Percentiles rank a stretch among this genome's conserved stretches.
phyloP scores from a whole-genome alignment of 805 yeast species.

The Metschnikowia drakensbergensis region DNA sequence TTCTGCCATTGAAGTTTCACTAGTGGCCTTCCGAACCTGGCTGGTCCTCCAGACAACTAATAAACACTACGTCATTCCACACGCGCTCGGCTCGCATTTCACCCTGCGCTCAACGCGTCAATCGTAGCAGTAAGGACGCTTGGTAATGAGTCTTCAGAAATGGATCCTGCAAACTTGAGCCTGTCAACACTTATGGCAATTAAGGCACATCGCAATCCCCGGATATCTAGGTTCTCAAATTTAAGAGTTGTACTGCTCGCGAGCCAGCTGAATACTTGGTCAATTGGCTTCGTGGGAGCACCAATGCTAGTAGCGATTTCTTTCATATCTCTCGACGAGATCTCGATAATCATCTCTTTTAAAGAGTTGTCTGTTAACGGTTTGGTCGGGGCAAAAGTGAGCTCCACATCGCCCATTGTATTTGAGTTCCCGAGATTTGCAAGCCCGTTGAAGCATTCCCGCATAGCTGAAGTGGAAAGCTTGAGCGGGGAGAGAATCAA shows the following conservation, averaged over 20 bases:
- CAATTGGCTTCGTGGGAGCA: conserved; percentile 4
- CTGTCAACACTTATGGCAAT: conserved; percentile 2
- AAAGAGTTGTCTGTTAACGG: conserved; percentile 11
- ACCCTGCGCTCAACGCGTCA: not conserved
- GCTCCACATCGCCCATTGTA: conserved; percentile 9
- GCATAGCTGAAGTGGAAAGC: conserved; percentile 4
- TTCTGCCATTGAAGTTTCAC: not conserved
- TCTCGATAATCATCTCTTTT: conserved; percentile 5
- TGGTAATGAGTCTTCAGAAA: not conserved
- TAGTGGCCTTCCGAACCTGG: too few species aligned
- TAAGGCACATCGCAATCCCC: conserved; percentile 6
- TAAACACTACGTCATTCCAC: too few species aligned
- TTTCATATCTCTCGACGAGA: conserved; percentile 9
- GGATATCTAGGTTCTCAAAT: conserved; percentile 7
- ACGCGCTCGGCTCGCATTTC: too few species aligned
- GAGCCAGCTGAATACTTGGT: conserved; percentile 11
- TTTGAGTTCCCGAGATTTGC: not conserved
- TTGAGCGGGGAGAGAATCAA: conserved; percentile 6
- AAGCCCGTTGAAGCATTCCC: conserved; percentile 2
- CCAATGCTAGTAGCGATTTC: conserved; percentile 1
- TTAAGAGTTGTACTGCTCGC: conserved; percentile 9
- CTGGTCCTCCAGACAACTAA: too few species aligned
- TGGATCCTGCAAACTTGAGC: not conserved
- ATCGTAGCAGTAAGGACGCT: not conserved
- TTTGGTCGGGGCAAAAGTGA: conserved; percentile 8